Evolutionary conservation across 768 basidiomycete species (phyloP), one percentile per base, ranked within the genome.

Genomic region (Xerocomellus intermedius): DNA sequence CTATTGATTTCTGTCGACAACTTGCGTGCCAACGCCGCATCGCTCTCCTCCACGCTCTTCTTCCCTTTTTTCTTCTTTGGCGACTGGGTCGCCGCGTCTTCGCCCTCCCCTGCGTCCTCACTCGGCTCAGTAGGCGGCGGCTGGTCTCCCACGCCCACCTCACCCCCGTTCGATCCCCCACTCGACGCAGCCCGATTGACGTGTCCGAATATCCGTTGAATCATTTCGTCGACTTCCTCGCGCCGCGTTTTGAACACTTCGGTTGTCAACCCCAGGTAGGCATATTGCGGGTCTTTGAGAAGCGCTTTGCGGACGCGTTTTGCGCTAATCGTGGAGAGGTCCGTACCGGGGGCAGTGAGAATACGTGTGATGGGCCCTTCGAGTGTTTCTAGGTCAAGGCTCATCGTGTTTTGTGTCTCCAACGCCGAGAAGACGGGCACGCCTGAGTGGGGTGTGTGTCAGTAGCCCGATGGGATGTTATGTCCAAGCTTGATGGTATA

Each of bases 261-360:
- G 24, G 77, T 52, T 8, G 86, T 83, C 50, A 91, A 66, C 19
- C 77, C 71, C 9, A 69, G 83, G 78, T 56, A 74, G 50, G 54
- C 54, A 50, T 62, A 59, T 12, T 48, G 43, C 1, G 62, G 59
- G 30, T 71, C 65, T 56, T 82, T 82, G 53, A 82, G 62, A 63
- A 58, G 94, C 75, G 84, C 82, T 66, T 87, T 87, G 60, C 94
- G 84, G 63, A 97, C 92, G 73, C 85, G 85, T 75, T 92, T 96
- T 43, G 93, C 94, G 68, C 85, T 89, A 71, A 94, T 90, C 43
- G 86, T 88, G 43, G 77, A 57, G 64, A 94, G 79, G 77, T 94
- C 88, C 44, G 82, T 86, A 44, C 83, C 85, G 4, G 91, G 91
- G 19, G 86, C 85, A 30, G 82, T 78, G 48, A 94, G 82, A 68